Evolutionary conservation across 495 filamentous ascomycete genomes (phyloP).

Genomic region (Choiromyces venosus): DNA sequence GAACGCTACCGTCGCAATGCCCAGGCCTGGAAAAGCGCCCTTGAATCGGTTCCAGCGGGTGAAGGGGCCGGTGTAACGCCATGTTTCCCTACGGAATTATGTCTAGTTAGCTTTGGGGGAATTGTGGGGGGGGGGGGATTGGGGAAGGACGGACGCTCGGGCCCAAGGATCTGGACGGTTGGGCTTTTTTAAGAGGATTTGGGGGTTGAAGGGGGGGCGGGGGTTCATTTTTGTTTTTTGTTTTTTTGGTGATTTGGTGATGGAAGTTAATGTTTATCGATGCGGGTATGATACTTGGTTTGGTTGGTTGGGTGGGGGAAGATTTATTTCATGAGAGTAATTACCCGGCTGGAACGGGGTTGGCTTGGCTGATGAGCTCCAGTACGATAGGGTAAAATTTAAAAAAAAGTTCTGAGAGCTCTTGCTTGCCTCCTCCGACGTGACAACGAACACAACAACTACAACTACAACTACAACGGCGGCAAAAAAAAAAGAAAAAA

Average conservation of each 20-base stretch:
- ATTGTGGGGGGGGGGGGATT: neutral
- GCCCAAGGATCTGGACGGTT: slow-evolving; percentile 73
- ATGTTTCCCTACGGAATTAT: slow-evolving; percentile 71
- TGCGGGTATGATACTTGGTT: slow-evolving; percentile 6
- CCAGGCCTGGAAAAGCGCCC: slow-evolving; percentile 77
- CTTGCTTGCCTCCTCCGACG: no score
- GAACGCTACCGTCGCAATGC: slow-evolving; percentile 86
- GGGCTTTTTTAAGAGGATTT: slow-evolving; percentile 33
- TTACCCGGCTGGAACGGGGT: neutral
- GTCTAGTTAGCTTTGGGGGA: slow-evolving; percentile 9
- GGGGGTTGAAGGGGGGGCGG: slow-evolving; percentile 33
- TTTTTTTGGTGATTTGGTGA: neutral
- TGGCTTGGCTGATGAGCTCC: neutral
- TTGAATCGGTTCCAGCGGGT: slow-evolving; percentile 82
- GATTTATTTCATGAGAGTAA: neutral
- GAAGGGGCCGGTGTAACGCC: slow-evolving; percentile 90
- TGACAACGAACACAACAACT: no score
- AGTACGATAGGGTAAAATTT: neutral
- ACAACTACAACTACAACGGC: no score
- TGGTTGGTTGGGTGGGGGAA: slow-evolving; percentile 3
- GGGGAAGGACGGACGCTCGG: slow-evolving; percentile 55
- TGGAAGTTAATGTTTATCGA: neutral
- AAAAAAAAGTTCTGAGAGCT: no score
- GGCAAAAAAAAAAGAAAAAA: no score
- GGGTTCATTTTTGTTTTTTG: slow-evolving; percentile 24